A percentile compares a stretch with the other conserved stretches of the same genome.
These are phyloP conservation scores for Penicillium expansum DNA, from an alignment of 2,329 filamentous ascomycete genomes.

Conservation along the genomic window DNA sequence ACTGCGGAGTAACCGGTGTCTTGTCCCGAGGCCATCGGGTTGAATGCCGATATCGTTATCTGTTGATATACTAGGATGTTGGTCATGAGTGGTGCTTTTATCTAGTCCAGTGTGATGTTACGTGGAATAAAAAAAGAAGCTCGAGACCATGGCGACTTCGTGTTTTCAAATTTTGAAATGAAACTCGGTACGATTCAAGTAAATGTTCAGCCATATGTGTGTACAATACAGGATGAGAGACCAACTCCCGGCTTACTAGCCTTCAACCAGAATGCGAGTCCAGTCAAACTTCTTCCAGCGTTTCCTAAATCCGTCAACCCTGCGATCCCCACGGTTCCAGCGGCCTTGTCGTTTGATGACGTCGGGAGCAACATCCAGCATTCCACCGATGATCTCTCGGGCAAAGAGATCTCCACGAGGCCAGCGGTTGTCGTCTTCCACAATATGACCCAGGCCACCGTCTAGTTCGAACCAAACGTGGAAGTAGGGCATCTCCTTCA, in stretches of 20 bases:
- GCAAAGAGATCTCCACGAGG: slow-evolving; percentile 90
- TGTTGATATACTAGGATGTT: background rate
- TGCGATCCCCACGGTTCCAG: slow-evolving; percentile 67
- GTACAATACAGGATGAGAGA: background rate
- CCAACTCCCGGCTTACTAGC: slow-evolving; percentile 7
- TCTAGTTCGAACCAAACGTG: slow-evolving; percentile 95
- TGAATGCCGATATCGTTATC: background rate
- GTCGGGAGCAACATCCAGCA: slow-evolving; percentile 78
- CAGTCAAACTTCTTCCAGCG: slow-evolving; percentile 94
- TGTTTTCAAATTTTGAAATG: background rate
- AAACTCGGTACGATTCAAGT: background rate
- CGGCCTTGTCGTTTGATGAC: slow-evolving; percentile 85
- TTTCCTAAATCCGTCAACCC: slow-evolving; percentile 76
- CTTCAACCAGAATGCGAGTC: slow-evolving; percentile 62
- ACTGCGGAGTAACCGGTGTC: background rate
- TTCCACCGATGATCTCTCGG: slow-evolving; percentile 85
- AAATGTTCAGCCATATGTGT: background rate
- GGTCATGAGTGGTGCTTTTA: background rate
- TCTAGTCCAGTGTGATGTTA: background rate
- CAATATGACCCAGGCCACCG: slow-evolving; percentile 85
- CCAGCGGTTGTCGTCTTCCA: slow-evolving; percentile 83
- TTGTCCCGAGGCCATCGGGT: background rate
- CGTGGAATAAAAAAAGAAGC: too few species aligned
- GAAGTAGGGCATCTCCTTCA: slow-evolving; percentile 98
- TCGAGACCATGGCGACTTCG: background rate